phyloP scores from a whole-genome alignment of 1,284 basidiomycete species.

The Exobasidium cylindrosporum region DNA sequence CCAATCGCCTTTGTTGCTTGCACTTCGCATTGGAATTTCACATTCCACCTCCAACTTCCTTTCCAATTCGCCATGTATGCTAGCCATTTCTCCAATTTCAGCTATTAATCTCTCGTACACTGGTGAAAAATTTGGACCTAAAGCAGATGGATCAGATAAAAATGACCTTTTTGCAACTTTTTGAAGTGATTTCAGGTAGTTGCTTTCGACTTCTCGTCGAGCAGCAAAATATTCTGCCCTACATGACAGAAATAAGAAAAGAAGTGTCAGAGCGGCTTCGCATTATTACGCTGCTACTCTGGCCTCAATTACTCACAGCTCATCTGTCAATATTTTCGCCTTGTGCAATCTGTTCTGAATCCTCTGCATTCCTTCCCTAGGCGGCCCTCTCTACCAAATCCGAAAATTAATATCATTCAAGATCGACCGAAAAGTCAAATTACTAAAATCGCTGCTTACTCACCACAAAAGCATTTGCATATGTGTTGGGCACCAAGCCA shows the following conservation, averaged over 20 bases:
- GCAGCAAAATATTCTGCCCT: slow-evolving; percentile 59
- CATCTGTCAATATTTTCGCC: slow-evolving; percentile 45
- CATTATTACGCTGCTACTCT: too few relatives aligned
- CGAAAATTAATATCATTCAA: neutral
- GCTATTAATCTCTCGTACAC: slow-evolving; percentile 43
- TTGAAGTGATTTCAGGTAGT: slow-evolving; percentile 59
- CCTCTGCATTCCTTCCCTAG: slow-evolving; percentile 15
- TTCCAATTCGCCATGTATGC: slow-evolving; percentile 43
- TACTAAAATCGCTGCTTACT: too few relatives aligned
- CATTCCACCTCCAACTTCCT: slow-evolving; percentile 50
- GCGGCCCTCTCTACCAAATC: slow-evolving; percentile 7
- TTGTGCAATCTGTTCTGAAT: slow-evolving; percentile 38
- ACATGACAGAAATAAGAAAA: neutral
- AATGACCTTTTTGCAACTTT: slow-evolving; percentile 57
- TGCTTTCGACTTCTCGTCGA: slow-evolving; percentile 57
- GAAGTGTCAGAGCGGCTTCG: slow-evolving; percentile 1
- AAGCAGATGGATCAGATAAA: slow-evolving; percentile 46
- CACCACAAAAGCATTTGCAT: slow-evolving; percentile 34
- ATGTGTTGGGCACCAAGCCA: slow-evolving; percentile 26
- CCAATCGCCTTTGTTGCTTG: slow-evolving; percentile 46
- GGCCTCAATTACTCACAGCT: slow-evolving; percentile 39
- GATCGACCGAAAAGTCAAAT: neutral
- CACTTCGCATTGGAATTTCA: slow-evolving; percentile 47
- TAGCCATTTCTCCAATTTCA: slow-evolving; percentile 50
- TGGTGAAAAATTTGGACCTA: slow-evolving; percentile 42